Base-by-base conservation (phyloP, 1,284 basidiomycete species). In the Heterobasidion irregulare region DNA sequence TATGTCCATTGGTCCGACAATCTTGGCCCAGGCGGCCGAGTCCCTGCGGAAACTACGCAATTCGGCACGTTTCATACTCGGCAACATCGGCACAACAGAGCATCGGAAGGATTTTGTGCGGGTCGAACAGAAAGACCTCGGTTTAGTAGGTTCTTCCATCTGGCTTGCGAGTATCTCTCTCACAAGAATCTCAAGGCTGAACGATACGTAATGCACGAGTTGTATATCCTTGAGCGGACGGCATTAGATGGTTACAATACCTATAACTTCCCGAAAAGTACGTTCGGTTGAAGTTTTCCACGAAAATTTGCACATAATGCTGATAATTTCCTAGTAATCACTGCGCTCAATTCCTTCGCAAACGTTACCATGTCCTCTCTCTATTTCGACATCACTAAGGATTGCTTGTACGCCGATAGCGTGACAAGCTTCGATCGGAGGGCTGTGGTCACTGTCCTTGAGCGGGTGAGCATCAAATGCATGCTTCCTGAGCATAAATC, bases 361-460 rank as follows among this genome's bases (percentile, higher is more conserved):
- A 89, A 89, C 65, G 75, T 82, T 58, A 85, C 81, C 0, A 71
- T 88, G 36, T 91, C 86, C n/a, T 83, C 83, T 2, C 73, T 98
- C 18, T 99, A 98, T 71, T 92, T 98, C 60, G 94, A 96, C 65
- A 84, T 92, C 49, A 89, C 84, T 53, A 98, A 98, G 69, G 96
- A 98, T 69, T 80, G 81, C 43, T 74, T 99, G 5, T 99, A 99
- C 67, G 89, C 91, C 35, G 80, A 92, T 63, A 68, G 72, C 3
- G 58, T 70, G 1, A 64, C 75, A 10, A 80, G 80, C 57, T 60
- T 69, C 1, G 75, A 83, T 50, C 81, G 96, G 10, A 73, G 79
- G 54, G 78, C 80, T 0, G 76, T 89, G 16, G 68, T 94, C 2
- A 83, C 85, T 2, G 88, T 92, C 0, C 72, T 98, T 13, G 76